Base-by-base conservation (phyloP, 257 asterid species). In the Solanum tarapatanum region DNA sequence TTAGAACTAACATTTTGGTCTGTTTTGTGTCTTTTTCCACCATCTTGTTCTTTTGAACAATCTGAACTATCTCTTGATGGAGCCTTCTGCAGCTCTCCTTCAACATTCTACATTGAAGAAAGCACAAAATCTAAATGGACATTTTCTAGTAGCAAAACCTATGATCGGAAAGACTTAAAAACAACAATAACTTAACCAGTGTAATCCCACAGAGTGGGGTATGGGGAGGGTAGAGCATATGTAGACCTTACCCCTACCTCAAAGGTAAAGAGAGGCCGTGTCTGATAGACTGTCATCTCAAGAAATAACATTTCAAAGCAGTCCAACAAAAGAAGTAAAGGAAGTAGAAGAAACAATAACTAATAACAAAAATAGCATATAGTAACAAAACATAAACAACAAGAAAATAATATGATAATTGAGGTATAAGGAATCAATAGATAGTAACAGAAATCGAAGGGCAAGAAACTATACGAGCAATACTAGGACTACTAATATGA, bases 51-150 rank as follows among this genome's bases (percentile, higher is more conserved):
- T 80, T 91, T 90, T 28, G 93, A 91, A 73, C 87, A 84, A 72
- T 91, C 93, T 77, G 94, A 91, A 48, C 87, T 86, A 83, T 93
- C 94, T 79, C 91, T 92, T 8, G 93, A 91, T 13, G 86, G 85
- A 87, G 91, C 95, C 84, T 90, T 92, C 66, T 90, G 91, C 88
- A 91, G 88, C 79, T 91, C 94, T 76, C 90, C 92, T 88, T 95
- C 97, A 87, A 55, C 90, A 88, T 87, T 93, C 98, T 94, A 82
- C 19, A 73, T 82, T 79, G 41, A 86, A 64, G 37, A 88, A 79
- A 66, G 64, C 11, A 30, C 86, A 86, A 21, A 35, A 62, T 30
- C 86, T 26, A 84, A 55, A 73, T 77, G 84, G 45, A 74, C 55
- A 21, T 74, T 37, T 5, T 23, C 28, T 33, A 74, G 45, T 2